Conservation (phyloP, 2,329 filamentous ascomycete species). For the Trichoderma sp. region DNA sequence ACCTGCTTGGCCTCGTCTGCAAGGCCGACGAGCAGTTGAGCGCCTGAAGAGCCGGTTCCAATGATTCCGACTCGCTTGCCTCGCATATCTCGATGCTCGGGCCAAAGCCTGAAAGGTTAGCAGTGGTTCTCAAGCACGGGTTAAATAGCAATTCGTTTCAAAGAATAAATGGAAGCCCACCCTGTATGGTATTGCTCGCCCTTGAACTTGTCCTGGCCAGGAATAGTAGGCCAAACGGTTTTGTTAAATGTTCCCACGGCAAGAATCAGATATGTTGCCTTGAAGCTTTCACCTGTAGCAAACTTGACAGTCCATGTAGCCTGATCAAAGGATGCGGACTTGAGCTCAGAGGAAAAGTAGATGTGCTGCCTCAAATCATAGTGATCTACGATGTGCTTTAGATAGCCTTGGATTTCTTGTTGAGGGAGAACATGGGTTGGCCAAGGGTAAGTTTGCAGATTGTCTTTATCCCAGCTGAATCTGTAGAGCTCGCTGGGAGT, state of each 20-base stretch:
- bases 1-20: background rate
- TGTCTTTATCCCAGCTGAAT: constrained; percentile 6
- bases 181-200: constrained; percentile 6
- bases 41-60: background rate
- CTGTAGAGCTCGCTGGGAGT: constrained; percentile 6
- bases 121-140: background rate
- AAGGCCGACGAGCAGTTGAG: background rate
- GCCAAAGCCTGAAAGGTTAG: background rate
- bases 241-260: background rate
- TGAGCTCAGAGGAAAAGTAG: background rate
- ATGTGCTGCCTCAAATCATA: background rate
- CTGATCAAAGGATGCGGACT: background rate
- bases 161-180: background rate
- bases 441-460: background rate
- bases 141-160: background rate
- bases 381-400: background rate
- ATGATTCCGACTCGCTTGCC: constrained; percentile 8
- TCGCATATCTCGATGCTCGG: background rate
- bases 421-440: constrained; percentile 3
- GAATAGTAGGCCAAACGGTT: background rate
- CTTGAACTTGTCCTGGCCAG: background rate
- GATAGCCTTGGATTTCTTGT: background rate
- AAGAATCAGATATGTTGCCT: background rate
- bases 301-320: background rate
- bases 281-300: background rate